Percentiles rank a stretch among this genome's conserved stretches.
Conservation (phyloP, 2,329 filamentous ascomycete species). For the Epichloe sp. region DNA sequence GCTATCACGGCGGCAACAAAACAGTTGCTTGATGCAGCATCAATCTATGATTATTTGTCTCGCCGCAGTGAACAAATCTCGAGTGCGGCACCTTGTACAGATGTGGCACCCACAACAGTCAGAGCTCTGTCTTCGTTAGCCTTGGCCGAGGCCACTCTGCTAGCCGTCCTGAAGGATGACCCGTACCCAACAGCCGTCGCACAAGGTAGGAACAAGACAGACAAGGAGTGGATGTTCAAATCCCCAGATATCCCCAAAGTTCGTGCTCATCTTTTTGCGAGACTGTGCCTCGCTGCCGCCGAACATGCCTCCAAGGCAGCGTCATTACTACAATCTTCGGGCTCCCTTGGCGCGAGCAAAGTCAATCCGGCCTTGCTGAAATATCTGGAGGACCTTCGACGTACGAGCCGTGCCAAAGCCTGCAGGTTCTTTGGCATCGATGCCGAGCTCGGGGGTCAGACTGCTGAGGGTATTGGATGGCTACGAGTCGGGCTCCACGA, state of each 20-base stretch:
- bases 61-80: slow-evolving; percentile 35
- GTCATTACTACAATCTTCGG: slow-evolving; percentile 32
- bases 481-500: slow-evolving; percentile 63
- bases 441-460: slow-evolving; percentile 73
- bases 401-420: slow-evolving; percentile 68
- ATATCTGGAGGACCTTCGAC: slow-evolving; percentile 64
- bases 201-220: slow-evolving; percentile 67
- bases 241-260: slow-evolving; percentile 80
- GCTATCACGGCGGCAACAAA: slow-evolving; percentile 65
- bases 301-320: slow-evolving; percentile 72
- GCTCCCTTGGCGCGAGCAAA: slow-evolving; percentile 26
- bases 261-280: slow-evolving; percentile 73
- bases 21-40: slow-evolving; percentile 63
- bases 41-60: slow-evolving; percentile 62
- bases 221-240: slow-evolving; percentile 95
- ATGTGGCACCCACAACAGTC: slow-evolving; percentile 39
- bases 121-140: slow-evolving; percentile 52
- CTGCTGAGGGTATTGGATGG: slow-evolving; percentile 80
- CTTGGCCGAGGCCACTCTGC: slow-evolving; percentile 75
- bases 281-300: slow-evolving; percentile 74
- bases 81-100: slow-evolving; percentile 32
- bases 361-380: slow-evolving; percentile 53
- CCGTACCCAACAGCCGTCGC: slow-evolving; percentile 76
- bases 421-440: slow-evolving; percentile 87
- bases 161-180: slow-evolving; percentile 88